Percentiles rank a stretch among this genome's conserved stretches.
Conservation (phyloP, 192 early-diverging fungal genomes). For the Fimicolochytrium jonesii region DNA sequence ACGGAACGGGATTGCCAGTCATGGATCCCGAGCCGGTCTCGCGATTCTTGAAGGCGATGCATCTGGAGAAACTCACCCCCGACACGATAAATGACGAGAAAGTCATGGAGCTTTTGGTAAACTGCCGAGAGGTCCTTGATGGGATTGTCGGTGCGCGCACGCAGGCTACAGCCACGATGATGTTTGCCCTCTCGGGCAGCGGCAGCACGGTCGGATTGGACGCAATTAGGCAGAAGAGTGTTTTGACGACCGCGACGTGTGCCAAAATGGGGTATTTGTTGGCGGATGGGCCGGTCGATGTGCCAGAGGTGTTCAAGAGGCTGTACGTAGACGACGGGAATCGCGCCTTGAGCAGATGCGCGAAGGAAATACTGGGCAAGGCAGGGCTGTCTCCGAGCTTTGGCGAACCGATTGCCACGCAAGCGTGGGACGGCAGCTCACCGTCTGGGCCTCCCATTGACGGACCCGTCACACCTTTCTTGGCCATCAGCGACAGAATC, state of each 20-base stretch:
- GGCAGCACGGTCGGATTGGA: constrained; percentile 24
- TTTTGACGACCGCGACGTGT: constrained; percentile 13
- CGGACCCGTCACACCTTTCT: background rate
- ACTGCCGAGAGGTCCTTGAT: constrained; percentile 11
- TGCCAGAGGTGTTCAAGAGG: background rate
- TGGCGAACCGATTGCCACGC: too few species aligned
- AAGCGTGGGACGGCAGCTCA: too few species aligned
- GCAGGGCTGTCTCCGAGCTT: background rate
- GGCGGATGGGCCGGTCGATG: constrained; percentile 4
- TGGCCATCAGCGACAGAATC: background rate
- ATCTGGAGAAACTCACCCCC: constrained; percentile 3
- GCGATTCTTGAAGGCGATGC: constrained; percentile 15
- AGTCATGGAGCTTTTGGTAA: constrained; percentile 8
- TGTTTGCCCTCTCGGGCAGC: background rate
- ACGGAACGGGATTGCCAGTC: constrained; percentile 27
- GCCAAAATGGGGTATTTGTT: constrained; percentile 38
- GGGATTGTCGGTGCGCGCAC: background rate
- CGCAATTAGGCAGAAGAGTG: constrained; percentile 23
- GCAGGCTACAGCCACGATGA: constrained; percentile 3
- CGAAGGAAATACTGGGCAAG: constrained; percentile 3
- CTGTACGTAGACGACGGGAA: constrained; percentile 13
- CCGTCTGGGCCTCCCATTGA: background rate
- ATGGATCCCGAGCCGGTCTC: constrained; percentile 22
- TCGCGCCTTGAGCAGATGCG: constrained; percentile 1
- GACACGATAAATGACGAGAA: constrained; percentile 10